Base-by-base conservation (phyloP, 2,329 filamentous ascomycete genomes). In the Colletotrichum sp. region DNA sequence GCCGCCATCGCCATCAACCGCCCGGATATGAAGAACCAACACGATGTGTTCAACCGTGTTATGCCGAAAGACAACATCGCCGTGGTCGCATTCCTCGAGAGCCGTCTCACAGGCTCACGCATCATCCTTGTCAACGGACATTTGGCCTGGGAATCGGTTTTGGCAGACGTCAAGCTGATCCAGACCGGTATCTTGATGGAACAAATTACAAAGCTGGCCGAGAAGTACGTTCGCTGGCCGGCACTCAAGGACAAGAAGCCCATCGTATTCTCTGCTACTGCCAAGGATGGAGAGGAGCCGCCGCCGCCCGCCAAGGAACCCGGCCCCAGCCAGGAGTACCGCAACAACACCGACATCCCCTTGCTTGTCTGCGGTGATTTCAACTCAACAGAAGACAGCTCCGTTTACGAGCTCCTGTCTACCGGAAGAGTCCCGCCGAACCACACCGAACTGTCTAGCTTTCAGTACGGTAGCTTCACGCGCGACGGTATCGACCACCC, bases 61-160 rank as follows among this genome's bases (percentile, higher is more conserved):
- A 99, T 98, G 97, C 96, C 96, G 77, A 95, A 97, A 86, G 97
- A 99, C 88, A 96, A 99, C 83, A 98, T 99, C 84, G 97, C 94
- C 18, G 94, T 98, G 64, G 92, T 98, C 64, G 93, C 94, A 72
- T 98, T 99, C 87, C 92, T 99, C 77, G 97, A 99, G 85, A 98
- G 98, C 81, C 92, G 96, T 48, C 88, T 92, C 76, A 98, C 96
- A 0, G 97, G 97, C n/a, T 93, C 95, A 16, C 93, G 97, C 72
- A 88, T 99, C 81, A 98, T 99, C 78, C 93, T 99, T 43, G 95
- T 95, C 79, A 99, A 99, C 82, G 95, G 95, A 7, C 97, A 99
- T 87, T 89, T 99, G 68, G 98, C 95, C 81, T 99, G 97, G 97
- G 96, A 99, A 81, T 95, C 95, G 3, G 93, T 91, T 6, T 93